These are phyloP conservation scores for Aspergillus fumigatus DNA, from an alignment of 2,329 filamentous ascomycete species.

Conservation along the genomic window DNA sequence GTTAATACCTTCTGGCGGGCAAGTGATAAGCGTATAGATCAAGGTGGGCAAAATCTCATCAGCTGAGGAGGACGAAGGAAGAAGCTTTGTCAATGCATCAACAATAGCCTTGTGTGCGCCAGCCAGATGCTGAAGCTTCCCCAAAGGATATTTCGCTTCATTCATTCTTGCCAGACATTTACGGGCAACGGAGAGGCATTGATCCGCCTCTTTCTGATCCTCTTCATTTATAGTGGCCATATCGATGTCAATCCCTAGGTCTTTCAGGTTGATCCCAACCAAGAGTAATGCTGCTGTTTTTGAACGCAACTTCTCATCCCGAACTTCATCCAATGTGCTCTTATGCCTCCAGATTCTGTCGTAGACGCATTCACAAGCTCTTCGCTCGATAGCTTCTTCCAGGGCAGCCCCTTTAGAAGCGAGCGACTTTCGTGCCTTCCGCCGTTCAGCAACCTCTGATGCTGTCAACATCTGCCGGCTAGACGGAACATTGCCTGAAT, in stretches of 20 bases:
- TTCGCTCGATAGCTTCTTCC: slow-evolving; percentile 87
- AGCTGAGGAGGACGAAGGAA: slow-evolving; percentile 75
- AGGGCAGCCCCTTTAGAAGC: slow-evolving; percentile 72
- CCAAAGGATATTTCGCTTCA: slow-evolving; percentile 78
- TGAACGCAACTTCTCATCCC: slow-evolving; percentile 90
- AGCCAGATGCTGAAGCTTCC: slow-evolving; percentile 85
- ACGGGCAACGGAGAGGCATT: slow-evolving; percentile 67
- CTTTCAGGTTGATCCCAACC: slow-evolving; percentile 84
- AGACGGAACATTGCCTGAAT: slow-evolving; percentile 31
- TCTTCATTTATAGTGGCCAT: slow-evolving; percentile 50
- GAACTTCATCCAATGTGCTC: slow-evolving; percentile 86
- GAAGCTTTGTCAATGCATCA: slow-evolving; percentile 66
- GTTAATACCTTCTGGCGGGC: slow-evolving; percentile 77
- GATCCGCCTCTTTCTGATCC: slow-evolving; percentile 63
- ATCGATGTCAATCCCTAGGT: slow-evolving; percentile 74
- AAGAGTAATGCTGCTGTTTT: slow-evolving; percentile 85
- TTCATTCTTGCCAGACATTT: slow-evolving; percentile 75
- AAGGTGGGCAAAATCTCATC: slow-evolving; percentile 96
- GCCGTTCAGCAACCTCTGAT: slow-evolving; percentile 74
- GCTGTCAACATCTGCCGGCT: slow-evolving; percentile 87
- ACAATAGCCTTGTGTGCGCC: slow-evolving; percentile 91
- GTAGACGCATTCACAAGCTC: slow-evolving; percentile 81
- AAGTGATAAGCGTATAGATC: slow-evolving; percentile 92
- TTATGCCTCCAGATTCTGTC: slow-evolving; percentile 85
- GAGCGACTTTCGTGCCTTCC: slow-evolving; percentile 70